Percentiles rank a stretch among this genome's conserved stretches.
Conservation (phyloP, 1,139 yeast species). For the Williopsis jadinii region DNA sequence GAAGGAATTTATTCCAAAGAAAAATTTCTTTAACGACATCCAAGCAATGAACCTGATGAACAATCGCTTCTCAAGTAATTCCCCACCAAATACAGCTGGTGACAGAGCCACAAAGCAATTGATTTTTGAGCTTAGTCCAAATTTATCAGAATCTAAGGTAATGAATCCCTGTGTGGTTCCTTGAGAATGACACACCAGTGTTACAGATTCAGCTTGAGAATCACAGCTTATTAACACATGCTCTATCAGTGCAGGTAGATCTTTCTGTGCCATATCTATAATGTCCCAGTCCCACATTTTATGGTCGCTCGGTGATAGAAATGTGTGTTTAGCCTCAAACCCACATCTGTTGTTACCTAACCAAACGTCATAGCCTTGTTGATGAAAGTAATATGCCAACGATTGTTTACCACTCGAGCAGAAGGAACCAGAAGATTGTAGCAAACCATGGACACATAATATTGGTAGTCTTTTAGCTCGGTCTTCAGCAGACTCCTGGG, state of each 20-base stretch:
- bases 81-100: slow-evolving; percentile 88
- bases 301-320: slow-evolving; percentile 38
- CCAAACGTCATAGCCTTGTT: slow-evolving; percentile 85
- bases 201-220: slow-evolving; percentile 36
- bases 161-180: slow-evolving; percentile 85
- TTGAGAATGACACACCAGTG: slow-evolving; percentile 81
- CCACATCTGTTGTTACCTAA: slow-evolving; percentile 89
- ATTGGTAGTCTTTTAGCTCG: slow-evolving; percentile 45
- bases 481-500: slow-evolving; percentile 28
- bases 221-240: slow-evolving; percentile 41
- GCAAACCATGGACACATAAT: slow-evolving; percentile 73
- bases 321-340: slow-evolving; percentile 57
- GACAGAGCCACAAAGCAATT: slow-evolving; percentile 71
- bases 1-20: slow-evolving; percentile 59
- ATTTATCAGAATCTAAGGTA: slow-evolving; percentile 42
- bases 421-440: slow-evolving; percentile 83
- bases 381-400: slow-evolving; percentile 55
- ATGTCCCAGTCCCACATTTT: slow-evolving; percentile 86
- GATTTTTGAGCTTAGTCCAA: slow-evolving; percentile 40
- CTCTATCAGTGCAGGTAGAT: slow-evolving; percentile 66
- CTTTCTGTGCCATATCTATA: slow-evolving; percentile 68
- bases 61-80: slow-evolving; percentile 47
- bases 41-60: slow-evolving; percentile 38
- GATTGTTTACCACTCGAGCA: slow-evolving; percentile 74
- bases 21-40: slow-evolving; percentile 32